A percentile compares a stretch with the other conserved stretches of the same genome.
Conservation (phyloP, 495 filamentous ascomycete species). For the Daldinia concentrica region DNA sequence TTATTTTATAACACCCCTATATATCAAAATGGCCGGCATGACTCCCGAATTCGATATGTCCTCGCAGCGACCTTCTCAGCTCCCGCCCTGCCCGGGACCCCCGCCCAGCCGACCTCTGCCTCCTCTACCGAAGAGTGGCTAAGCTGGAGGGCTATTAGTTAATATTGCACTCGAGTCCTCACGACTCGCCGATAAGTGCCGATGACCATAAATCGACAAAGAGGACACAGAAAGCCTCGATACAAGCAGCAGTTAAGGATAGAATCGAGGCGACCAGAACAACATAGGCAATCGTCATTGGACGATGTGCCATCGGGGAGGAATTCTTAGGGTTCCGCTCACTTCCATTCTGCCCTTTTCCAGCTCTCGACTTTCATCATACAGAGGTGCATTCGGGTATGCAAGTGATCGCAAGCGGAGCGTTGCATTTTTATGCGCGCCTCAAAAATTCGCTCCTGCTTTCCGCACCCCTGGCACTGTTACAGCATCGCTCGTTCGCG, state of each 20-base stretch:
- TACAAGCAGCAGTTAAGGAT: constrained; percentile 25
- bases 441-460: constrained; percentile 17
- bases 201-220: constrained; percentile 22
- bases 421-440: constrained; percentile 41
- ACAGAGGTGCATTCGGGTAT: constrained; percentile 42
- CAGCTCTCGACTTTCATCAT: constrained; percentile 38
- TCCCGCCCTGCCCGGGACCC: constrained; percentile 86
- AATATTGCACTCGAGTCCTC: constrained; percentile 24
- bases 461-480: constrained; percentile 31
- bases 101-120: constrained; percentile 85
- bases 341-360: constrained; percentile 34
- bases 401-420: constrained; percentile 34
- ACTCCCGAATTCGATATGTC: constrained; percentile 45
- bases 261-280: constrained; percentile 27
- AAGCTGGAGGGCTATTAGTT: constrained; percentile 24
- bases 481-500: constrained; percentile 24
- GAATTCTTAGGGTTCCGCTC: constrained; percentile 35
- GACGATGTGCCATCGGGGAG: constrained; percentile 31
- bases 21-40: constrained; percentile 66
- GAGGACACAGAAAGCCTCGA: constrained; percentile 8
- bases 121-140: constrained; percentile 77
- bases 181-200: constrained; percentile 22
- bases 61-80: constrained; percentile 70
- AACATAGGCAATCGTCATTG: constrained; percentile 27
- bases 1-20: constrained; percentile 1